phyloP scores from a whole-genome alignment of 2,329 filamentous ascomycete genomes.

The Cladosporium sphaerospermum region DNA sequence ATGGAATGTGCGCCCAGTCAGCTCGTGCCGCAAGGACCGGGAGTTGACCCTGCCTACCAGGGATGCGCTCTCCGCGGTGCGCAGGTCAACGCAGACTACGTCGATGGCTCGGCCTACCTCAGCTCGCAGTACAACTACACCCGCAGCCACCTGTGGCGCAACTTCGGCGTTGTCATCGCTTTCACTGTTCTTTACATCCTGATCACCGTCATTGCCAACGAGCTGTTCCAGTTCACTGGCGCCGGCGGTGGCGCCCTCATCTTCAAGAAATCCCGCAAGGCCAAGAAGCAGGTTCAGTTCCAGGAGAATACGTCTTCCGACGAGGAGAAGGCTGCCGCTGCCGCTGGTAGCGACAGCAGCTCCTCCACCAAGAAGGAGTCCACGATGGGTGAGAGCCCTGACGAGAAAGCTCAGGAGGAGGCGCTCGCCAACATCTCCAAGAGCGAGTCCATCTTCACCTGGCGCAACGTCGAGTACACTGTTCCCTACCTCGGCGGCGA shows the following conservation, averaged over 20 bases:
- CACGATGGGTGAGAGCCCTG: slow-evolving; percentile 22
- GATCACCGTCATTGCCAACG: slow-evolving; percentile 64
- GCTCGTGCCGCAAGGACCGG: slow-evolving; percentile 55
- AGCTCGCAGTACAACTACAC: slow-evolving; percentile 51
- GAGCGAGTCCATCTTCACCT: slow-evolving; percentile 63
- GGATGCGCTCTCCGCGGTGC: slow-evolving; percentile 59
- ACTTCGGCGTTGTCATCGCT: slow-evolving; percentile 71
- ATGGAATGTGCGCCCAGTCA: slow-evolving; percentile 56
- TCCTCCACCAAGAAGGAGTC: slow-evolving; percentile 28
- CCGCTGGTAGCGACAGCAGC: slow-evolving; percentile 24
- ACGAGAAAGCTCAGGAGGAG: slow-evolving; percentile 34
- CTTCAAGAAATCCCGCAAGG: slow-evolving; percentile 62
- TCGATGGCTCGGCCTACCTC: slow-evolving; percentile 52
- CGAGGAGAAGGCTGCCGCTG: slow-evolving; percentile 48
- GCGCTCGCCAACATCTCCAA: slow-evolving; percentile 45
- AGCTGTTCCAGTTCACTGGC: slow-evolving; percentile 57
- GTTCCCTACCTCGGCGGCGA: slow-evolving; percentile 62
- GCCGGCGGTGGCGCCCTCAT: slow-evolving; percentile 62
- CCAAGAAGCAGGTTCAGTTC: slow-evolving; percentile 50
- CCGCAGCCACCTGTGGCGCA: slow-evolving; percentile 58
- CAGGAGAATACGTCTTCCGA: slow-evolving; percentile 44
- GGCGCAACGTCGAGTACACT: slow-evolving; percentile 64
- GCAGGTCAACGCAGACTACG: slow-evolving; percentile 42
- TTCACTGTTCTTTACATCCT: slow-evolving; percentile 69
- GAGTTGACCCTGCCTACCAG: slow-evolving; percentile 50